These are phyloP conservation scores for Colletotrichum sp. DNA, from an alignment of 2,329 filamentous ascomycete species.

Conservation along the genomic window DNA sequence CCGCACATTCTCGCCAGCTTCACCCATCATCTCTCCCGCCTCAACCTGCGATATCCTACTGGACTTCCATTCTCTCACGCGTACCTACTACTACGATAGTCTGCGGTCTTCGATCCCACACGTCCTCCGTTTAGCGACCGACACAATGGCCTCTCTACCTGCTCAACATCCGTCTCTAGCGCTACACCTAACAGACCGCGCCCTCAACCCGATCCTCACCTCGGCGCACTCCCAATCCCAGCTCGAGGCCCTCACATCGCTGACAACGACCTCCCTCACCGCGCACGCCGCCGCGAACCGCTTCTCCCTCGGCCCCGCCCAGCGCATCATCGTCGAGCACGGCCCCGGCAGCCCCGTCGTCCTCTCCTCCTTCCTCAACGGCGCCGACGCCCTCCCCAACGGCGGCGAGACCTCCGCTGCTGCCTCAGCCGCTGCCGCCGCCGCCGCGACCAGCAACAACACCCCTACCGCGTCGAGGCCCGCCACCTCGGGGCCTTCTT, in stretches of 20 bases:
- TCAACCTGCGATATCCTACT: neutral
- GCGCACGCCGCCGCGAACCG: conserved; percentile 58
- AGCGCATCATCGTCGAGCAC: conserved; percentile 66
- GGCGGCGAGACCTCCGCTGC: conserved; percentile 1
- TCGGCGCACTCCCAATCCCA: conserved; percentile 50
- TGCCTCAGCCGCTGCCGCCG: neutral
- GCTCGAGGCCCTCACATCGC: conserved; percentile 55
- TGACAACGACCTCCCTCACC: conserved; percentile 58
- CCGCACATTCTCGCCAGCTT: neutral
- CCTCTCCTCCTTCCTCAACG: conserved; percentile 52
- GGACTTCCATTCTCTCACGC: neutral
- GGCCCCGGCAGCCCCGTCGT: conserved; percentile 46
- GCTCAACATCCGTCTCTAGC: conserved; percentile 56
- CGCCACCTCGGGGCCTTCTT: neutral
- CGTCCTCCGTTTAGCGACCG: neutral
- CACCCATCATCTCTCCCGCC: neutral
- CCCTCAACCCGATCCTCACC: conserved; percentile 62
- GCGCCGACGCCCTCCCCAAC: conserved; percentile 25
- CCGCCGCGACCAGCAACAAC: neutral
- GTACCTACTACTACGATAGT: neutral
- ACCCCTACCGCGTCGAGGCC: conserved; percentile 1
- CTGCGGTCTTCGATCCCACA: neutral
- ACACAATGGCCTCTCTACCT: conserved; percentile 46
- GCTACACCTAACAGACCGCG: conserved; percentile 62
- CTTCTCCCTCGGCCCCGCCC: conserved; percentile 57